phyloP scores from a whole-genome alignment of 1,284 basidiomycete species.

The Macrocystidia cucumis region DNA sequence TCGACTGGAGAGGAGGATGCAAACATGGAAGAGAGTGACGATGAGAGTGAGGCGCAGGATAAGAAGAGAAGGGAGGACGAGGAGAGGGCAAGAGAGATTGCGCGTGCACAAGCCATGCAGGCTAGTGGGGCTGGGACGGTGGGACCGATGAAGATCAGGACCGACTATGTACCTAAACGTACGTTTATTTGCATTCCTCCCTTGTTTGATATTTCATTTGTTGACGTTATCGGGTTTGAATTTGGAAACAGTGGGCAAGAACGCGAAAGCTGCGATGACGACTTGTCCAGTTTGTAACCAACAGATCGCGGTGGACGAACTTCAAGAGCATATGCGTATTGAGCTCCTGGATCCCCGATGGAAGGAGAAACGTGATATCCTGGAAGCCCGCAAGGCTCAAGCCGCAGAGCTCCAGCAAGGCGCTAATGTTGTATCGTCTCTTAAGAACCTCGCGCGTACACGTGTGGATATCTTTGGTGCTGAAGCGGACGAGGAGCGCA shows the following conservation, averaged over 20 bases:
- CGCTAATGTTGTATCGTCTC: slow-evolving; percentile 87
- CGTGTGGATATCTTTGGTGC: slow-evolving; percentile 95
- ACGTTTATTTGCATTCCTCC: slow-evolving; percentile 22
- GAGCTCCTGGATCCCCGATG: slow-evolving; percentile 96
- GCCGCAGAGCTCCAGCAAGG: slow-evolving; percentile 84
- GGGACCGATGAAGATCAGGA: slow-evolving; percentile 93
- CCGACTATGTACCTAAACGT: slow-evolving; percentile 95
- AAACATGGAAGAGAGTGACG: slow-evolving; percentile 71
- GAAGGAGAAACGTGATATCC: slow-evolving; percentile 87
- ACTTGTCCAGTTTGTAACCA: slow-evolving; percentile 93
- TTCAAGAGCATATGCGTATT: slow-evolving; percentile 97
- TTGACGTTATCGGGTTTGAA: too few species aligned
- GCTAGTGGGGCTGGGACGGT: slow-evolving; percentile 67
- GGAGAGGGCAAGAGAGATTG: slow-evolving; percentile 69
- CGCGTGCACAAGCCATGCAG: slow-evolving; percentile 73
- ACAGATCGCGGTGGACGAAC: slow-evolving; percentile 89
- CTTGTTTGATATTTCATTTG: slow-evolving; percentile 5
- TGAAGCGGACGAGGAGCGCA: slow-evolving; percentile 81
- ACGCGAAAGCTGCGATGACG: slow-evolving; percentile 64
- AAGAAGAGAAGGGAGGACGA: slow-evolving; percentile 68
- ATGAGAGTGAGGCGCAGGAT: slow-evolving; percentile 63
- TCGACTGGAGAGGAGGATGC: slow-evolving; percentile 50
- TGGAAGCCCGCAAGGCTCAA: slow-evolving; percentile 87
- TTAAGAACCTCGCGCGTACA: slow-evolving; percentile 84
- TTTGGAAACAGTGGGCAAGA: slow-evolving; percentile 70